Conservation (phyloP, 108 stramenopile genomes). For the Cyclotella atomus region DNA sequence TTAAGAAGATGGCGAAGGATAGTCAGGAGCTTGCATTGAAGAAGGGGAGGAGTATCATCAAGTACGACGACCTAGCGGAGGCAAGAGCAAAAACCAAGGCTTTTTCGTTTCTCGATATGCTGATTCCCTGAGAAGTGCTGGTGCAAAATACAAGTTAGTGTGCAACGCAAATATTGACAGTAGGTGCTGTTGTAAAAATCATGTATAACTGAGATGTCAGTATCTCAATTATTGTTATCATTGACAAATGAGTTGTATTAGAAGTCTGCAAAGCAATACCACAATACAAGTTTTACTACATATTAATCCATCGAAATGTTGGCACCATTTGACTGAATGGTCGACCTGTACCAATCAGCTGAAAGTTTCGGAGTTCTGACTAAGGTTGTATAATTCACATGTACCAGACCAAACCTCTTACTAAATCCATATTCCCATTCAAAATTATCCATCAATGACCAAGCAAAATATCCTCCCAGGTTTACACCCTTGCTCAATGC, state of each 20-base stretch:
- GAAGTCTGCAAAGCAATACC: too few relatives aligned
- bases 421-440: constrained; percentile 94
- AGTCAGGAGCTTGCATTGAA: constrained; percentile 70
- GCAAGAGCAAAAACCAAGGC: constrained; percentile 73
- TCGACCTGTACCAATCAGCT: constrained; percentile 68
- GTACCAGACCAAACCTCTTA: constrained; percentile 86
- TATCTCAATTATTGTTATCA: too few relatives aligned
- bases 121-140: constrained; percentile 63
- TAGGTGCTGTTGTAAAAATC: too few relatives aligned
- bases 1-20: constrained; percentile 71
- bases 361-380: constrained; percentile 84
- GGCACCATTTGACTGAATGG: constrained; percentile 60
- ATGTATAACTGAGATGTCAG: too few relatives aligned
- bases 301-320: constrained; percentile 2
- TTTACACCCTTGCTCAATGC: constrained; percentile 77
- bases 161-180: too few relatives aligned
- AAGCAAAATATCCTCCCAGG: constrained; percentile 92
- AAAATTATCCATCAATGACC: constrained; percentile 91
- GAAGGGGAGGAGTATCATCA: constrained; percentile 76
- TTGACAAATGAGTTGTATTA: too few relatives aligned
- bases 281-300: background rate
- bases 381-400: constrained; percentile 87
- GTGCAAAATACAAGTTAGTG: too few relatives aligned
- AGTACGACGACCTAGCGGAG: constrained; percentile 89
- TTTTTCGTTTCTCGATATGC: constrained; percentile 68